Base-by-base conservation (phyloP, 1,284 basidiomycete genomes). In the Vanrija sp. region DNA sequence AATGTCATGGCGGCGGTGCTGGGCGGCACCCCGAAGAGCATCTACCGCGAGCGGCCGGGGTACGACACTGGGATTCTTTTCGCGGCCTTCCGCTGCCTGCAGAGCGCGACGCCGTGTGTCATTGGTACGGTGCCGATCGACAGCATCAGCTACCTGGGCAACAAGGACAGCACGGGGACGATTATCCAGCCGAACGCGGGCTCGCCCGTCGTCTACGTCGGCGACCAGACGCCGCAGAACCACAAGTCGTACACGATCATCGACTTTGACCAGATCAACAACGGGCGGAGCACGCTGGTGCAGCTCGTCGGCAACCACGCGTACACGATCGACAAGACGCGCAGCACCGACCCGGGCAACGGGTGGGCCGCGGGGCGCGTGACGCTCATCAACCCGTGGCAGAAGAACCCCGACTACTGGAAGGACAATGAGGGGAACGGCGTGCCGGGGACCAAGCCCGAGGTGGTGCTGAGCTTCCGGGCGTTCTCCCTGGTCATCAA, bases 381-480 rank as follows among this genome's bases (percentile, higher is more conserved):
- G 5, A 39, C 38, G n/a, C n/a, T 39, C 38, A 39, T 51, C 31
- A 51, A 51, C 27, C 49, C 49, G 16, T 45, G 43, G 43, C 41
- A 37, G 27, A 39, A 24, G 8, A 45, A 51, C n/a, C 49, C 49
- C 20, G 25, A 35, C 9, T 45, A 45, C n/a, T 18, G 19, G 38
- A 22, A 8, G 16, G 35, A 35, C 25, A 20, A 38, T 19, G 9
- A 35, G 36, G 31, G 36, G 9, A 19, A 39, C 14, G 43, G 49
- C 43, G 12, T 15, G 6, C 19, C 16, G 22, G 15, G 42, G 6
- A 39, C 37, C 14, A 31, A 31, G 12, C 49, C 49, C 10, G 22
- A 45, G 36, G 12, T 45, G 20, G 43, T 39, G 31, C 10, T 51
- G 42, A 44, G 41, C 25, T 27, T 51, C 20, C 43, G 49, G 22